phyloP scores from a whole-genome alignment of 1,139 yeast genomes.

The Sugiyamaella neomexicana region DNA sequence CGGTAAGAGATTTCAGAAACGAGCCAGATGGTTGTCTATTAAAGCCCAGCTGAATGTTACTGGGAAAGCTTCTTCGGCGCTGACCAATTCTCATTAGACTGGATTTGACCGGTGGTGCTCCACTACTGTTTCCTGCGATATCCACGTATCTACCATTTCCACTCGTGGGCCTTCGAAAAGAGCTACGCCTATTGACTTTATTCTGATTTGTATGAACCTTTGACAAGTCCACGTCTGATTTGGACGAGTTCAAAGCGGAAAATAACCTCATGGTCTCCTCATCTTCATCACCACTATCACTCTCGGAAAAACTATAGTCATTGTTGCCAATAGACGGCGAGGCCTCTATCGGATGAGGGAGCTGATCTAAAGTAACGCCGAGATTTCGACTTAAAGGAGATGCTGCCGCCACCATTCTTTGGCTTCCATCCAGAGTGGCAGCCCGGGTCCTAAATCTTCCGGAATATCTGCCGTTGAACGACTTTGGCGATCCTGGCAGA shows the following conservation, averaged over 20 bases:
- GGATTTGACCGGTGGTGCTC: slow-evolving; percentile 28
- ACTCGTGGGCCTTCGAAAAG: slow-evolving; percentile 32
- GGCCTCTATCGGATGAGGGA: slow-evolving; percentile 17
- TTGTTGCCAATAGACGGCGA: slow-evolving; percentile 16
- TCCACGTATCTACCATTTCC: slow-evolving; percentile 25
- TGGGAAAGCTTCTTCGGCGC: slow-evolving; percentile 30
- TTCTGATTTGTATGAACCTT: slow-evolving; percentile 4
- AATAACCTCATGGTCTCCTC: slow-evolving; percentile 34
- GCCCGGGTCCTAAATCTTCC: slow-evolving; percentile 23
- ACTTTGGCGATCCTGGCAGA: slow-evolving; percentile 13
- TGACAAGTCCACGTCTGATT: slow-evolving; percentile 18
- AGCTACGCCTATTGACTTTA: slow-evolving; percentile 15
- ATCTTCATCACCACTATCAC: slow-evolving; percentile 31
- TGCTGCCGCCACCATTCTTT: slow-evolving; percentile 26
- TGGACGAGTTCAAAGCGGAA: slow-evolving; percentile 28
- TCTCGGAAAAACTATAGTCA: slow-evolving; percentile 21
- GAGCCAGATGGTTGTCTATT: slow-evolving; percentile 12
- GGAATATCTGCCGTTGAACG: slow-evolving; percentile 5
- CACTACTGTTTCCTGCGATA: slow-evolving; percentile 18
- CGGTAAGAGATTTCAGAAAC: slow-evolving; percentile 12
- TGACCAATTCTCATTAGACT: slow-evolving; percentile 32
- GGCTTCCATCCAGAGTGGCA: slow-evolving; percentile 26
- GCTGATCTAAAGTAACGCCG: slow-evolving; percentile 12
- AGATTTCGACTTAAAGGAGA: slow-evolving; percentile 17
- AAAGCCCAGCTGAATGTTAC: slow-evolving; percentile 12